Evolutionary conservation across 2,329 filamentous ascomycete genomes (phyloP), one percentile per base, ranked within the genome.

Genomic region (Cylindrodendrum hubeiense): DNA sequence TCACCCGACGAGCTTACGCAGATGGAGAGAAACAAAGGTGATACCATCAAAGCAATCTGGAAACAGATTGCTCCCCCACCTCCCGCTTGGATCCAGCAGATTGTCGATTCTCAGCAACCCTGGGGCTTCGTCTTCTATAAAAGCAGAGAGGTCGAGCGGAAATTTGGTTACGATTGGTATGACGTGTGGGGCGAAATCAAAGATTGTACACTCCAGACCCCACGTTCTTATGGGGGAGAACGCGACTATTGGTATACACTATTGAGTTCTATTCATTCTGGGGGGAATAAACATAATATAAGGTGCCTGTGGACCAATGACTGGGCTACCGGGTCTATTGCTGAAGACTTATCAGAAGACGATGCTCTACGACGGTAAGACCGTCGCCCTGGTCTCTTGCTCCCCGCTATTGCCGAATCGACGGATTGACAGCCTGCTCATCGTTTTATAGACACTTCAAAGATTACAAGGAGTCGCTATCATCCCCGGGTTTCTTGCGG

Each of bases 121-220:
- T 69, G 46, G 28, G 68, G 71, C 3, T 71, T 67, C 34, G 24
- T 72, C 44, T 71, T 65, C 34, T 73, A 72, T n/a, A 21, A 39
- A 6, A 63, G 60, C 3, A 62, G 63, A 19, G 54, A 68, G 5
- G 54, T 63, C 26, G 4, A 66, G 5, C 5, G 63, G 44, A 59
- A 30, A 21, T 30, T 47, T 56, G 62, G 56, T 34, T 12, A 24
- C 46, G 24, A 66, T 26, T 72, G 70, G 37, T 15, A 39, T 1
- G 37, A 39, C 37, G 37, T 39, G n/a, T 39, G 37, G 37, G 6
- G 15, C 37, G 37, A 39, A 39, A 39, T 39, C 17, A 6, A 39
- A 39, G 15, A 39, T 15, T 39, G 37, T 39, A 39, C 17, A 39
- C 2, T 8, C 37, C 37, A 17, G 37, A 39, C n/a, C 1, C 37